Evolutionary conservation across 768 basidiomycete genomes (phyloP), one percentile per base, ranked within the genome.

Genomic region (Boletus eberwhitei): DNA sequence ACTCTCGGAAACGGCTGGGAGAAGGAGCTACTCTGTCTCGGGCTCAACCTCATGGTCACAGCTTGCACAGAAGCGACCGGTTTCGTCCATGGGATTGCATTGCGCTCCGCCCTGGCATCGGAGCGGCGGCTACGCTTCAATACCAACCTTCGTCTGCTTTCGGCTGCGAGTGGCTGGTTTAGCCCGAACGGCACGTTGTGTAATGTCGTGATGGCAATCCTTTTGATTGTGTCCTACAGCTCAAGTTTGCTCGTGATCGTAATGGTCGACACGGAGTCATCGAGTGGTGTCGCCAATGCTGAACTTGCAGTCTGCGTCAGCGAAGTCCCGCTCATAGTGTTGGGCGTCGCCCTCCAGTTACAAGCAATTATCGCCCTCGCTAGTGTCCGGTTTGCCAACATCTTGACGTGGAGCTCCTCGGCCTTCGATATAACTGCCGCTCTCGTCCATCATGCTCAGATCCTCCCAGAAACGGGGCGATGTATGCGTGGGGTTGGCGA

Each of bases 351-450:
- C 17, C 54, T 72, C 22, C 39, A 63, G 1, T 45, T 61, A 17
- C 71, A 71, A 47, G 65, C 54, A 1, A 5, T 59, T 5, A 61
- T 72, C 29, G 67, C 65, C 8, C 50, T 71, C 24, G 45, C 44
- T 2, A 67, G 65, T 17, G 55, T 62, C 17, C 44, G 56, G n/a
- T 29, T 50, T 22, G 62, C 65, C 17, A 59, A 64, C 50, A 57
- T 71, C 34, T 35, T 64, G 42, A 71, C 71, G 11, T 71, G 71
- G 71, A 72, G 71, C 19, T 66, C 69, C 29, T 71, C 70, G 2
- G 55, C 65, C 17, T 59, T 73, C 16, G 69, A 69, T 13, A 55
- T 64, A 1, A 68, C 69, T 4, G 67, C 71, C 1, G 71, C 70
- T 3, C 54, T 71, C 26, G 53, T 72, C 13, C 62, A 67, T 17